These are phyloP conservation scores for Peterozyma toletana DNA, from an alignment of 805 yeast species.

Conservation along the genomic window DNA sequence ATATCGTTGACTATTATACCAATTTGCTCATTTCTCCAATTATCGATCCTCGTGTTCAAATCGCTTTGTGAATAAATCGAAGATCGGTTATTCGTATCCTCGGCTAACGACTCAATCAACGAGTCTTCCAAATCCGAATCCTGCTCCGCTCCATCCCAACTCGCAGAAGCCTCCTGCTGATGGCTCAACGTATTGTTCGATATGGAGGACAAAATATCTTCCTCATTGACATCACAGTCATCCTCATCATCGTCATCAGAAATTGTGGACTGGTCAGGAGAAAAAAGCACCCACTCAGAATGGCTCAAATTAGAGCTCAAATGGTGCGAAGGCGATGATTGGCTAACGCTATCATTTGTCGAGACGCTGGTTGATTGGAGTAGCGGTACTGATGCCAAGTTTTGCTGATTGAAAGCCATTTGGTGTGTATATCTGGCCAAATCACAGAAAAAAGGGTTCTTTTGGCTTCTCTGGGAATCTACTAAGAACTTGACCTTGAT, in stretches of 20 bases:
- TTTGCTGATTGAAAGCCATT: conserved; percentile 4
- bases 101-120: conserved; percentile 18
- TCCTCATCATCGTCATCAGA: conserved; percentile 3
- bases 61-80: conserved; percentile 13
- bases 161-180: conserved; percentile 5
- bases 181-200: conserved; percentile 8
- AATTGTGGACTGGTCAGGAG: conserved; percentile 14
- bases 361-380: neutral
- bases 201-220: conserved; percentile 18
- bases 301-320: conserved; percentile 12
- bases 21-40: conserved; percentile 23
- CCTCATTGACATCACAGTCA: conserved; percentile 11
- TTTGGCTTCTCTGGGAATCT: no score
- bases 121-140: conserved; percentile 16
- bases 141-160: conserved; percentile 7
- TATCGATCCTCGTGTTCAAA: conserved; percentile 19
- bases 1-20: conserved; percentile 15
- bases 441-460: no score
- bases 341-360: no score
- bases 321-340: no score
- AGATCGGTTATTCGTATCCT: conserved; percentile 12
- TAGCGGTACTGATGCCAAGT: neutral
- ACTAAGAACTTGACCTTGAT: no score
- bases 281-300: conserved; percentile 23
- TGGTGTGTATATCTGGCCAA: neutral